Evolutionary conservation across 148 eudicot species (phyloP).

Genomic region (Rhododendron molle): DNA sequence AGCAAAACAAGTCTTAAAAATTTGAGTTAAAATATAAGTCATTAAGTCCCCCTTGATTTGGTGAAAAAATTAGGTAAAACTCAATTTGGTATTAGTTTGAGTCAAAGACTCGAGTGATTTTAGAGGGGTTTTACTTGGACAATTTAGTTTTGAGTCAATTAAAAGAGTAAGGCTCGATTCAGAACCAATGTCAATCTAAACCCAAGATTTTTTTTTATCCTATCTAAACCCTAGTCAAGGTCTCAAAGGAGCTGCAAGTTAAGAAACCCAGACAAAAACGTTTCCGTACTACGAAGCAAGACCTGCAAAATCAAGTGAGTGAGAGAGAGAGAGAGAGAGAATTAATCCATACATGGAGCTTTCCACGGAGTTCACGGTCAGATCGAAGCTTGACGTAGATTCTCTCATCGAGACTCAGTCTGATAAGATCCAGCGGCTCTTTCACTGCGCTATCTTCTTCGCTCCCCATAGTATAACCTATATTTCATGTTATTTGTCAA

Average conservation of each 20-base stretch:
- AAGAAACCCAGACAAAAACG: neutral
- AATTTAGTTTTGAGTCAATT: too few relatives aligned
- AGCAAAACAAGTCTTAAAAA: neutral
- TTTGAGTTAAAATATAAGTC: too few relatives aligned
- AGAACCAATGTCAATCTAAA: neutral
- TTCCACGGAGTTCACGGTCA: conserved; percentile 10
- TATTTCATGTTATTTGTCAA: too few relatives aligned
- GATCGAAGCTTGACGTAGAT: conserved; percentile 13
- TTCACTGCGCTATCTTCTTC: conserved; percentile 10
- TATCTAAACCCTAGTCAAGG: neutral
- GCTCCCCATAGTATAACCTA: neutral
- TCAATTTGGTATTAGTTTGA: neutral
- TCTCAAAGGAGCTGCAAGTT: neutral
- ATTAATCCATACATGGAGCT: neutral
- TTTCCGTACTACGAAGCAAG: neutral
- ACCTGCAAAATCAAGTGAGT: neutral
- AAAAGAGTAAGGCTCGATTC: neutral
- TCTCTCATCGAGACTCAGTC: conserved; percentile 6
- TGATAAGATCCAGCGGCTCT: conserved; percentile 8
- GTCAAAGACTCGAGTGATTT: neutral
- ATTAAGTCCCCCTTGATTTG: too few relatives aligned
- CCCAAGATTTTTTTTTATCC: neutral
- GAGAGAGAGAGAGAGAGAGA: neutral
- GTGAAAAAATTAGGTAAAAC: neutral
- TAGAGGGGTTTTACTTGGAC: too few relatives aligned